Percentiles rank a stretch among this genome's conserved stretches.
These are phyloP conservation scores for Syncephalastrum sp. DNA, from an alignment of 371 early-diverging fungal species.

Conservation along the genomic window DNA sequence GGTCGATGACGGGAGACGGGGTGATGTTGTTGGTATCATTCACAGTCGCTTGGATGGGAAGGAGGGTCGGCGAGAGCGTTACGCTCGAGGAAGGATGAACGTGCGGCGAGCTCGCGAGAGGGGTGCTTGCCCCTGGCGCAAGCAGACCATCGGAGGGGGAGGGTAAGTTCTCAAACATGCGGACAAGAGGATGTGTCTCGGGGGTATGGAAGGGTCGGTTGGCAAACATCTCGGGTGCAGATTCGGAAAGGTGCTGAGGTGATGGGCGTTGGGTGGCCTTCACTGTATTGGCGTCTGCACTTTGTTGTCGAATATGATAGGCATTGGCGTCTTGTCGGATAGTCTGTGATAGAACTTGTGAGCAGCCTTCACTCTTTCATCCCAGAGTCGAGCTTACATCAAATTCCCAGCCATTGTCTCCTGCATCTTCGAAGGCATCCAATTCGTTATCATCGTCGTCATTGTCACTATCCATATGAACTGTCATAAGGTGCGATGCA, in stretches of 20 bases:
- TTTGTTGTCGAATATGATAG: too few relatives aligned
- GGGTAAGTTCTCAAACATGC: constrained; percentile 36
- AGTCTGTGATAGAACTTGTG: constrained; percentile 5
- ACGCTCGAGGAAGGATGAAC: constrained; percentile 7
- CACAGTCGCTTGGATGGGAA: background rate
- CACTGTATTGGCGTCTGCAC: too few relatives aligned
- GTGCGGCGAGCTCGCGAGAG: constrained; percentile 4
- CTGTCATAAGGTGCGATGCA: too few relatives aligned
- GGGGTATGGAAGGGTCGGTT: constrained; percentile 23
- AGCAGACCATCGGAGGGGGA: constrained; percentile 4
- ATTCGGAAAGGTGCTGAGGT: too few relatives aligned
- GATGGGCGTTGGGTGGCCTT: too few relatives aligned
- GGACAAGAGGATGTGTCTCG: constrained; percentile 39
- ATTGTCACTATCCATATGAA: constrained; percentile 4
- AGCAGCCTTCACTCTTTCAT: background rate
- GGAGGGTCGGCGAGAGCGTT: constrained; percentile 2
- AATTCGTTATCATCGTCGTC: constrained; percentile 18
- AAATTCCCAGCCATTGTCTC: constrained; percentile 49
- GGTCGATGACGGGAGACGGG: constrained; percentile 18
- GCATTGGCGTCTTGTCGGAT: constrained; percentile 4
- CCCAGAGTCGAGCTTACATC: constrained; percentile 25
- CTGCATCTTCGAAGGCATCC: constrained; percentile 27
- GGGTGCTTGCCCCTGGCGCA: constrained; percentile 1
- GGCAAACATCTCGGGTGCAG: background rate
- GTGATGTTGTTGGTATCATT: background rate